phyloP scores from a whole-genome alignment of 139 green algal genomes.

The Chara braunii region DNA sequence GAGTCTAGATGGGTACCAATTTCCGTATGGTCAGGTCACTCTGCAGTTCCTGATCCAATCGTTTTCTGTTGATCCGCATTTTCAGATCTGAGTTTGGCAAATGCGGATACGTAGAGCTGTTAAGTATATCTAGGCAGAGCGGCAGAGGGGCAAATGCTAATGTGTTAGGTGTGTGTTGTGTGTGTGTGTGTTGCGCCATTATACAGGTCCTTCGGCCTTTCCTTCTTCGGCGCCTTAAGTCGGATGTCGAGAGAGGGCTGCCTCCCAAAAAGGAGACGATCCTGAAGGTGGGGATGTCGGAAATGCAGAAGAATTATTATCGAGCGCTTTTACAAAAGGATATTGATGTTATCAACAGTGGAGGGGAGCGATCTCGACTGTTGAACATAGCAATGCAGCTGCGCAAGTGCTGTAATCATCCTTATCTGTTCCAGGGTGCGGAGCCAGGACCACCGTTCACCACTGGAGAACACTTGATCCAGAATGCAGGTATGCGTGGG shows the following conservation, averaged over 20 bases:
- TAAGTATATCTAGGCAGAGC: too few relatives aligned
- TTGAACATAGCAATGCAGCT: slow-evolving; percentile 99
- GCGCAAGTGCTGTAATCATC: slow-evolving; percentile 98
- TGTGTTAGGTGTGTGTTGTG: too few relatives aligned
- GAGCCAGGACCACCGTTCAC: slow-evolving; percentile 88
- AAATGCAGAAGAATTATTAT: slow-evolving; percentile 93
- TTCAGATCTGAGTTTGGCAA: too few relatives aligned
- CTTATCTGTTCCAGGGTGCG: slow-evolving; percentile 69
- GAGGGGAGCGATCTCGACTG: slow-evolving; percentile 76
- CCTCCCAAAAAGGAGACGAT: slow-evolving; percentile 99
- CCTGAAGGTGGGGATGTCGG: slow-evolving; percentile 93
- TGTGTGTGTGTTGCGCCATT: too few relatives aligned
- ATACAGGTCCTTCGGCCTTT: slow-evolving; percentile 92
- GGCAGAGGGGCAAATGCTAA: too few relatives aligned
- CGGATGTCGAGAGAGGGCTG: slow-evolving; percentile 89
- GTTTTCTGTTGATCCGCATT: too few relatives aligned
- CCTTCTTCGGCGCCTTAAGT: slow-evolving; percentile 94
- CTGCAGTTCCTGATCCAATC: too few relatives aligned
- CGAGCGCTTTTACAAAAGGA: slow-evolving; percentile 94
- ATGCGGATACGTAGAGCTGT: too few relatives aligned
- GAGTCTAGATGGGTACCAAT: too few relatives aligned
- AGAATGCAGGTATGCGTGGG: slow-evolving; percentile 56
- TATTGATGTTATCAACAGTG: slow-evolving; percentile 66
- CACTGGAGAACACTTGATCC: slow-evolving; percentile 78
- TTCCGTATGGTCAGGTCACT: too few relatives aligned